phyloP scores from a whole-genome alignment of 164 flowering plant genomes.

The Magnolia changhungtana region DNA sequence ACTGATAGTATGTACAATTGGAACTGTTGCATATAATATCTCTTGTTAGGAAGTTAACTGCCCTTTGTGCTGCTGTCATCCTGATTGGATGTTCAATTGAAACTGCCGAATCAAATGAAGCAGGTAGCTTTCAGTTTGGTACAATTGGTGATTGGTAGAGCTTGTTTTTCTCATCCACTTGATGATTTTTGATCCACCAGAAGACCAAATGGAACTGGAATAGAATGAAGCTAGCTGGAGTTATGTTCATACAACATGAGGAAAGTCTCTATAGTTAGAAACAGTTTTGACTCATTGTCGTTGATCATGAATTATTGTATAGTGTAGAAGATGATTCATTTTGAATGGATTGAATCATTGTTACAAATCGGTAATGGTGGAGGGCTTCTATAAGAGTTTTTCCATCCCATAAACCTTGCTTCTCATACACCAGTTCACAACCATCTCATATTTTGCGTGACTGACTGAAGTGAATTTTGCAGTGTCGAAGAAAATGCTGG shows the following conservation, averaged over 20 bases:
- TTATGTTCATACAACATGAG: not conserved
- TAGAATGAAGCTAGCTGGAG: not conserved
- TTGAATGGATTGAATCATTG: not conserved
- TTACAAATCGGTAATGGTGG: not conserved
- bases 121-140: too few relatives aligned
- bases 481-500: not conserved
- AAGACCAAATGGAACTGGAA: too few relatives aligned
- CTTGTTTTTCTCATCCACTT: too few relatives aligned
- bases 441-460: too few relatives aligned
- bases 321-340: not conserved
- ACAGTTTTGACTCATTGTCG: not conserved
- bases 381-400: not conserved
- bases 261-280: not conserved
- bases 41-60: not conserved
- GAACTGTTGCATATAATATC: not conserved
- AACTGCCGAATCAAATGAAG: too few relatives aligned
- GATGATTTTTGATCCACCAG: too few relatives aligned
- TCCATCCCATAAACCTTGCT: not conserved
- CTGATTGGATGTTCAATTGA: too few relatives aligned
- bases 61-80: not conserved
- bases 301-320: not conserved
- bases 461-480: not conserved
- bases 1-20: too few relatives aligned
- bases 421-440: not conserved
- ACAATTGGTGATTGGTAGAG: too few relatives aligned